These are phyloP conservation scores for Aristolochia californica DNA, from an alignment of 164 flowering plant genomes.

Conservation along the genomic window DNA sequence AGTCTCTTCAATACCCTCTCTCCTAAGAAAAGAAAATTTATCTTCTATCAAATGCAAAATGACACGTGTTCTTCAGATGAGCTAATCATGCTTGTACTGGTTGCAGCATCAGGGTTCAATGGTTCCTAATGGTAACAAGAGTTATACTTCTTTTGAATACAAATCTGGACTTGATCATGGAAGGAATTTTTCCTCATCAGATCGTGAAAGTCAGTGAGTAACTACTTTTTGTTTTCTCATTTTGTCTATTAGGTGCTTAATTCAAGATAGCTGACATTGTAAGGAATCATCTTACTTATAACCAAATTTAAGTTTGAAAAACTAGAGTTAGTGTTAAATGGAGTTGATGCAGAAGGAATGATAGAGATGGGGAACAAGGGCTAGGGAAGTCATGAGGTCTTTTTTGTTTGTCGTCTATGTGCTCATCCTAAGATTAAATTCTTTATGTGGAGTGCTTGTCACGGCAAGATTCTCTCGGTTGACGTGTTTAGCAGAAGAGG, in stretches of 20 bases:
- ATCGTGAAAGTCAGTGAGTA: constrained; percentile 96
- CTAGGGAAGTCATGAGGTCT: too few relatives aligned
- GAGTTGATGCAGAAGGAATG: too few relatives aligned
- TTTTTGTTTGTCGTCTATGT: too few relatives aligned
- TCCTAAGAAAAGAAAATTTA: neutral
- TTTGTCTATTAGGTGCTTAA: neutral
- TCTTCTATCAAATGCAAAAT: neutral
- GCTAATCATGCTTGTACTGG: neutral
- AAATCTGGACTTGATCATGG: constrained; percentile 76
- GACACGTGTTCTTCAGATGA: neutral
- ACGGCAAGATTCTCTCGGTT: too few relatives aligned
- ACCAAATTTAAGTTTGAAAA: too few relatives aligned
- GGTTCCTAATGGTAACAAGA: constrained; percentile 58
- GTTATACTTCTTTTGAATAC: constrained; percentile 68
- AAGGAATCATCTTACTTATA: too few relatives aligned
- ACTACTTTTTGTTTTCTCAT: constrained; percentile 2
- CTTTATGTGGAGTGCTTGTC: too few relatives aligned
- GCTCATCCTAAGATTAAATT: too few relatives aligned
- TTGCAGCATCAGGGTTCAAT: constrained; percentile 79
- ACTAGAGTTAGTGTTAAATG: too few relatives aligned
- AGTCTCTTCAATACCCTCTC: too few relatives aligned
- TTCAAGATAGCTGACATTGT: neutral
- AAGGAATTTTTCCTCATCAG: constrained; percentile 82
- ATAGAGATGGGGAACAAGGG: too few relatives aligned
- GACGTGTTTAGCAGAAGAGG: too few relatives aligned